Evolutionary conservation across 805 yeast species (phyloP).

Genomic region (Spathaspora hagerdaliae): DNA sequence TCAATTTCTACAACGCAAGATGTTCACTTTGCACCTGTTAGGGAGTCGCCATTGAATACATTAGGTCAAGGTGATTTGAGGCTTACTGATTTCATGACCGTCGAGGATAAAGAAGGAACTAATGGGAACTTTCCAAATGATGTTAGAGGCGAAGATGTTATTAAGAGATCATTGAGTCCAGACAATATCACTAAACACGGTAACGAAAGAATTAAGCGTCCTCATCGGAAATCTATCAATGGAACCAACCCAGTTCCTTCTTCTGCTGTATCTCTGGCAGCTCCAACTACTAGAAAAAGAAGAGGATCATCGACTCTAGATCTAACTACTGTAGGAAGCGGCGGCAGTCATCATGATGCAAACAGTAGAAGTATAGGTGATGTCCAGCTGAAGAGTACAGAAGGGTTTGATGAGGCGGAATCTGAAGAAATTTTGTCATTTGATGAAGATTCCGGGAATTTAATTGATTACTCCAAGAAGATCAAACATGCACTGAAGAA

Average conservation of each 20-base stretch:
- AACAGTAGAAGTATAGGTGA: neutral
- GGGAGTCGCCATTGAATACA: conserved; percentile 44
- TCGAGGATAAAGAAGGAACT: conserved; percentile 2
- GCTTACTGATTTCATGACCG: conserved; percentile 13
- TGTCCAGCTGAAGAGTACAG: neutral
- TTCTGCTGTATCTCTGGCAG: neutral
- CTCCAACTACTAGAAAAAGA: neutral
- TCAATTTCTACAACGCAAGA: conserved; percentile 11
- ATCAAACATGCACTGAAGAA: conserved; percentile 42
- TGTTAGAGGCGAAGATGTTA: neutral
- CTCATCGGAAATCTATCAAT: conserved; percentile 14
- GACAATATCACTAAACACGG: conserved; percentile 10
- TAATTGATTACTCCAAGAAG: conserved; percentile 12
- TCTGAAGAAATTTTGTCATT: neutral
- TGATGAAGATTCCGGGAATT: neutral
- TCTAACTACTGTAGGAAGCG: neutral
- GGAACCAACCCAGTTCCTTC: neutral
- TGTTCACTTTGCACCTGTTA: conserved; percentile 45
- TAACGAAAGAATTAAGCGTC: conserved; percentile 8
- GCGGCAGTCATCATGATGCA: neutral
- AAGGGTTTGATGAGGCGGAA: neutral
- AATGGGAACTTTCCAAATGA: neutral
- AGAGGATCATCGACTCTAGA: neutral
- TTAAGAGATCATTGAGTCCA: conserved; percentile 14
- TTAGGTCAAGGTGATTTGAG: conserved; percentile 47